Evolutionary conservation across 2,329 filamentous ascomycete genomes (phyloP), one percentile per base, ranked within the genome.

Genomic region (Fusarium metavorans): DNA sequence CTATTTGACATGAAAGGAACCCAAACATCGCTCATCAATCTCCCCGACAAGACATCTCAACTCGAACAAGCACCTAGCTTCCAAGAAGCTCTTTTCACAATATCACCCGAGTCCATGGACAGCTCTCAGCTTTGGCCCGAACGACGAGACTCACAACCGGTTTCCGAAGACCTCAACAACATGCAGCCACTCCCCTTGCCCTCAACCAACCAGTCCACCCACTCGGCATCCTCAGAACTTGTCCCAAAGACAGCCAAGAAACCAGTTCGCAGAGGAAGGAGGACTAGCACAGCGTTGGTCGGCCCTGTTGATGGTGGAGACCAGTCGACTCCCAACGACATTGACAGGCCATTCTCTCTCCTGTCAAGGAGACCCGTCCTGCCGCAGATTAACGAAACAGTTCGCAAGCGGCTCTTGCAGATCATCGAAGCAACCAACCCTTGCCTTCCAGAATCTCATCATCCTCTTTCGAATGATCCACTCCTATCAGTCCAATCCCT

Each of bases 351-450:
- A 79, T 66, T 81, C 1, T 80, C 80, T 1, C 77, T 75, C 7
- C 25, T 81, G 4, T 57, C 70, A 67, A 56, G 66, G 64, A 16
- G 66, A 37, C 10, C 63, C 20, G 56, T 64, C 0, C 74, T 80
- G 6, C 81, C 81, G 0, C 59, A 65, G 16, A 83, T 88, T 4
- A 83, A 86, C 56, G 84, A 87, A 32, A 41, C 59, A 6, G 66
- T 67, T n/a, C 60, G 70, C 39, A 62, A 68, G 71, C 82, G 20
- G 79, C 84, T 90, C 0, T 73, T 92, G 3, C 82, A 85, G n/a
- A 79, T 90, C 1, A 83, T 92, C 34, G 84, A 87, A n/a, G 81
- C 84, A 2, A 84, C 86, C 13, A 84, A 85, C 11, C 88, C 89
- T 0, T 81, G 82, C 2, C 84, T 84, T 0, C 86, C 88, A 6